phyloP scores from a whole-genome alignment of 2,329 filamentous ascomycete species.

The Clathrospora elynae region DNA sequence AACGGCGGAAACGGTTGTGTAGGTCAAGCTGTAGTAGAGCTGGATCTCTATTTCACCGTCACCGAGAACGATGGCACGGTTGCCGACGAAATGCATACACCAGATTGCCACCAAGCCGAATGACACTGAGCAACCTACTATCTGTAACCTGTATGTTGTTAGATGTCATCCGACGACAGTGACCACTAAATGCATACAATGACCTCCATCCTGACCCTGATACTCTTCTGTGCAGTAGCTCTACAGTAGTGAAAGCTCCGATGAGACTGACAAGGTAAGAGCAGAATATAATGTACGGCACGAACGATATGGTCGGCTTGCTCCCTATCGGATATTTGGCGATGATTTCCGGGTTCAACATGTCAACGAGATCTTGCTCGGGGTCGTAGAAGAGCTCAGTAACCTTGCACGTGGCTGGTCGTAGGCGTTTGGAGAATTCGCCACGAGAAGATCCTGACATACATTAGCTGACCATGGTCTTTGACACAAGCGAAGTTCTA shows the following conservation, averaged over 20 bases:
- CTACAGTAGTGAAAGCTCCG: conserved; percentile 78
- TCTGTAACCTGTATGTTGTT: conserved; percentile 47
- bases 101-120: conserved; percentile 58
- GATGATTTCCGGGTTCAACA: conserved; percentile 21
- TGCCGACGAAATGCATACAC: conserved; percentile 79
- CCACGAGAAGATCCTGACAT: neutral
- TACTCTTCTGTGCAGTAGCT: conserved; percentile 78
- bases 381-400: neutral
- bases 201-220: conserved; percentile 54
- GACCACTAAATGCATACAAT: conserved; percentile 36
- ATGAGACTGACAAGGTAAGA: conserved; percentile 73
- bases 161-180: conserved; percentile 17
- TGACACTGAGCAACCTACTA: conserved; percentile 49
- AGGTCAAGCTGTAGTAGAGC: conserved; percentile 73
- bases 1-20: conserved; percentile 78
- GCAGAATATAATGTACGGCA: conserved; percentile 51
- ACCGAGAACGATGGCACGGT: conserved; percentile 74
- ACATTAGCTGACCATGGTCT: neutral
- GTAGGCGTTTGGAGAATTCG: neutral
- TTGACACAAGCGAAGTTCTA: too few species aligned
- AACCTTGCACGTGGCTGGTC: neutral
- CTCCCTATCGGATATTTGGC: conserved; percentile 42
- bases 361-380: neutral
- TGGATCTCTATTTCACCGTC: conserved; percentile 65
- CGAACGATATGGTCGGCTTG: conserved; percentile 49